A percentile compares a stretch with the other conserved stretches of the same genome.
These are phyloP conservation scores for Didymella lethalis DNA, from an alignment of 2,329 filamentous ascomycete genomes.

Conservation along the genomic window DNA sequence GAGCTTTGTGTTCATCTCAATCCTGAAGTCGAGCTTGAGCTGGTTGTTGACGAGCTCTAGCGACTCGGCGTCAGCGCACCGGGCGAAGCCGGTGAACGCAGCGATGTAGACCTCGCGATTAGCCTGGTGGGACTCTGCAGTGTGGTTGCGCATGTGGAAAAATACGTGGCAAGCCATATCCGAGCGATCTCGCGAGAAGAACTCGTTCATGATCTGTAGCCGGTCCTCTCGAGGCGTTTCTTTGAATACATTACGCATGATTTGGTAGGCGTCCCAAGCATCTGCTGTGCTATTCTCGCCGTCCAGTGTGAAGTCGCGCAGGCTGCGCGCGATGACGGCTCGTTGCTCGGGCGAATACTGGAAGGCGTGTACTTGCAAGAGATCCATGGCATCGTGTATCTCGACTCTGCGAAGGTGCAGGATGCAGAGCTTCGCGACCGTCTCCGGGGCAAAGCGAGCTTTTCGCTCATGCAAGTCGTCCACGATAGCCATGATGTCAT, in stretches of 20 bases:
- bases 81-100: constrained; percentile 78
- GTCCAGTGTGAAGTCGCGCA: constrained; percentile 74
- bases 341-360: constrained; percentile 76
- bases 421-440: constrained; percentile 75
- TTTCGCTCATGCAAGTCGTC: constrained; percentile 75
- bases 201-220: constrained; percentile 77
- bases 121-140: constrained; percentile 69
- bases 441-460: constrained; percentile 74
- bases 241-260: constrained; percentile 65
- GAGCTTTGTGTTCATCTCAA: constrained; percentile 78
- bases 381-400: constrained; percentile 78
- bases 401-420: constrained; percentile 80
- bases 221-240: constrained; percentile 72
- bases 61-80: constrained; percentile 66
- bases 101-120: constrained; percentile 76
- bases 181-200: constrained; percentile 77
- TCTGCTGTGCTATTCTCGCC: constrained; percentile 70
- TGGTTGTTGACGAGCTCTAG: constrained; percentile 86
- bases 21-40: constrained; percentile 86
- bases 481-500: constrained; percentile 75
- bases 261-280: constrained; percentile 67
- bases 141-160: constrained; percentile 88
- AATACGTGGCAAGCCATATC: constrained; percentile 90
- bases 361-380: constrained; percentile 77
- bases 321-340: constrained; percentile 68